Percentiles rank a stretch among this genome's conserved stretches.
Evolutionary conservation across 495 filamentous ascomycete species (phyloP).

Genomic region (Parmelia sp.): DNA sequence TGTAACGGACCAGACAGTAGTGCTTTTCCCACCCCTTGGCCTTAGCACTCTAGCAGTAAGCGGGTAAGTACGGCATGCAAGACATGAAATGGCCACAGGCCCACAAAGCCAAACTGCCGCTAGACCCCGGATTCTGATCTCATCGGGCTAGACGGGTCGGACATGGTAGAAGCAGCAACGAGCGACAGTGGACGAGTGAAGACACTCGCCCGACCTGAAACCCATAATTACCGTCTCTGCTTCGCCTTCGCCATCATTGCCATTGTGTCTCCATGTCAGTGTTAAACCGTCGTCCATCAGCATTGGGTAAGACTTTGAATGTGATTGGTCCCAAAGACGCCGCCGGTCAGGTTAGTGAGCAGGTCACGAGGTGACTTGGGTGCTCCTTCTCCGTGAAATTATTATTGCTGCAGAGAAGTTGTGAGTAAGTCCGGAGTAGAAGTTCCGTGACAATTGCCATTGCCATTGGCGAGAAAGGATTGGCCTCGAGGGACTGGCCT

Average conservation of each 20-base stretch:
- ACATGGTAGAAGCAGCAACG: neutral
- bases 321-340: too few relatives aligned
- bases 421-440: neutral
- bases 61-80: constrained; percentile 15
- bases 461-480: neutral
- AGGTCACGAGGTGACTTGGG: constrained; percentile 3
- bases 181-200: neutral
- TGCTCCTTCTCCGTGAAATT: neutral
- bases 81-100: constrained; percentile 15
- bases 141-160: constrained; percentile 1
- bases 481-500: too few relatives aligned
- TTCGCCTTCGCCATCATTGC: too few relatives aligned
- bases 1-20: too few relatives aligned
- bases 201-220: neutral
- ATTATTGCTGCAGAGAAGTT: neutral
- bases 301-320: too few relatives aligned
- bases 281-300: too few relatives aligned
- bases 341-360: neutral
- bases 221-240: neutral
- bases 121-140: constrained; percentile 18
- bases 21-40: too few relatives aligned
- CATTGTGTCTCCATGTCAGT: too few relatives aligned
- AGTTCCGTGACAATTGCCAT: too few relatives aligned
- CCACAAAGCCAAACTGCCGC: constrained; percentile 2
- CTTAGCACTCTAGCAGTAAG: neutral